A percentile compares a stretch with the other conserved stretches of the same genome.
phyloP scores from a whole-genome alignment of 2,329 filamentous ascomycete genomes.

The Xylaria sp. region DNA sequence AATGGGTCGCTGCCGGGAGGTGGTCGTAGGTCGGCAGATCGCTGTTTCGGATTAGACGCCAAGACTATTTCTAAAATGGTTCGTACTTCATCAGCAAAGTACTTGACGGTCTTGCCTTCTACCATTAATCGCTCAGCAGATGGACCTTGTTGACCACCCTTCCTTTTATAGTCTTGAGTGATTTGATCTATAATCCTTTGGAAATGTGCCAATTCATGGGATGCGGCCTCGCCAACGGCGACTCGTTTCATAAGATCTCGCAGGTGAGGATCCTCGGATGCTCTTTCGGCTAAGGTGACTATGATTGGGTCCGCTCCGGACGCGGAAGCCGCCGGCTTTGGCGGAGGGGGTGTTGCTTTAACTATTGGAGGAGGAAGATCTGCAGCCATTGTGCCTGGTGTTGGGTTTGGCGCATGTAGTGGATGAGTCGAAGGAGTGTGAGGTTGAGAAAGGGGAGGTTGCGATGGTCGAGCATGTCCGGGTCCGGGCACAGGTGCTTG shows the following conservation, averaged over 20 bases:
- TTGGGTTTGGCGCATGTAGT: constrained; percentile 42
- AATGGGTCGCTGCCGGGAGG: constrained; percentile 65
- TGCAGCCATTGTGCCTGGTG: constrained; percentile 17
- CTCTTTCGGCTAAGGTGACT: constrained; percentile 78
- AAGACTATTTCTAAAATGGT: constrained; percentile 68
- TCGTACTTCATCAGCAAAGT: constrained; percentile 68
- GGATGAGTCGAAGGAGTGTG: constrained; percentile 41
- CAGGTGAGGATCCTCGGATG: constrained; percentile 76
- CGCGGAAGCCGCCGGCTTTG: constrained; percentile 40
- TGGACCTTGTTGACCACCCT: constrained; percentile 61
- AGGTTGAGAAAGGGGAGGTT: constrained; percentile 49
- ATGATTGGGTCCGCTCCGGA: constrained; percentile 77
- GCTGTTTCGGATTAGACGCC: constrained; percentile 67
- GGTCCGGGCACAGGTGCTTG: constrained; percentile 39
- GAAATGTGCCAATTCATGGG: constrained; percentile 77
- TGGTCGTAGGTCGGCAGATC: constrained; percentile 62
- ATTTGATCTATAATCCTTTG: constrained; percentile 84
- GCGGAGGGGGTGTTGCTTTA: constrained; percentile 32
- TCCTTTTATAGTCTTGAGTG: constrained; percentile 67
- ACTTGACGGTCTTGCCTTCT: constrained; percentile 66
- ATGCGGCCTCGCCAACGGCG: constrained; percentile 76
- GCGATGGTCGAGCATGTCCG: constrained; percentile 43
- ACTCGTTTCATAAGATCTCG: constrained; percentile 86
- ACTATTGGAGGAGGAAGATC: constrained; percentile 6
- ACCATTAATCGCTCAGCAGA: constrained; percentile 66